phyloP scores from a whole-genome alignment of 495 filamentous ascomycete species.

The Neurospora sp. region DNA sequence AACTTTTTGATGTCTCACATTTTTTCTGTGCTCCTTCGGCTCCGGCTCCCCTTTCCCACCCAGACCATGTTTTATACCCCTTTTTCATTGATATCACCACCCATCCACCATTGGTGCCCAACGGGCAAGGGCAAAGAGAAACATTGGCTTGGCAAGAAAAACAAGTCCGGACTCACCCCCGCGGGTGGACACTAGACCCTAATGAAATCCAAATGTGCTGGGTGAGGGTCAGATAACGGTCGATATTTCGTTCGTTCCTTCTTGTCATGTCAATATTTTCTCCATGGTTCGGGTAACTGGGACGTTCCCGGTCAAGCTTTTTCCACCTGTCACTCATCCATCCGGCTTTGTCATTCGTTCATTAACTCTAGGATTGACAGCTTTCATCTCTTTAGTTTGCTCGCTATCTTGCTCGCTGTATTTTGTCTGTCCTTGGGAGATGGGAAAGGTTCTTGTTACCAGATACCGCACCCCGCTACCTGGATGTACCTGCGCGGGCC shows the following conservation, averaged over 20 bases:
- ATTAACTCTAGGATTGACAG: background rate
- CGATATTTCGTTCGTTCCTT: background rate
- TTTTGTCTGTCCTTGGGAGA: background rate
- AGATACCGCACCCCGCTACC: background rate
- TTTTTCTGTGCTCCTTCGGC: background rate
- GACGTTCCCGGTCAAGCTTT: background rate
- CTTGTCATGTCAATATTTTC: background rate
- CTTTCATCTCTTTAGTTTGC: background rate
- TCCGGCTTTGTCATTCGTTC: background rate
- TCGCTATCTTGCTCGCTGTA: background rate
- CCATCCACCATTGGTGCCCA: background rate
- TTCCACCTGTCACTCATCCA: background rate
- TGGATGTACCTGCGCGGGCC: background rate
- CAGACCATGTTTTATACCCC: background rate
- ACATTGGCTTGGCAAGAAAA: background rate
- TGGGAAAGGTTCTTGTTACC: background rate
- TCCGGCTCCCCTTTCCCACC: background rate
- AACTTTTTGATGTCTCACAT: background rate
- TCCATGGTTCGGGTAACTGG: background rate
- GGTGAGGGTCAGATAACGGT: background rate
- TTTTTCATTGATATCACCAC: background rate
- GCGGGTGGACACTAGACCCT: background rate
- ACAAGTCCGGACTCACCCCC: background rate
- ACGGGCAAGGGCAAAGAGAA: background rate
- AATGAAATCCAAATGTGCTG: background rate